Percentiles rank a stretch among this genome's conserved stretches.
Evolutionary conservation across 108 stramenopile species (phyloP).

Genomic region (Fragilariopsis cylindrus): DNA sequence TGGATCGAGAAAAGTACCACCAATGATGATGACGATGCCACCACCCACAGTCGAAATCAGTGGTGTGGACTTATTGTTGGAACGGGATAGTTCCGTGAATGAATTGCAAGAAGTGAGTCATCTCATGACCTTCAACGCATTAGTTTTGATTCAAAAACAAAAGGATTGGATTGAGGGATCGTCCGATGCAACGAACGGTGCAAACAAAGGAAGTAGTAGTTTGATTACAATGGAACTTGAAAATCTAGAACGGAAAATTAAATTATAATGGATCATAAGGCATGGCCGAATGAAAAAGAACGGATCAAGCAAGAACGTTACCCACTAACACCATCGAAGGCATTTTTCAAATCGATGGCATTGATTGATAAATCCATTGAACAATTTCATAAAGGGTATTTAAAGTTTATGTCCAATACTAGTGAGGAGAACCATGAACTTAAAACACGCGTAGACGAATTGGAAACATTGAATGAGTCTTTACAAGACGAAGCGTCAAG

Average conservation of each 20-base stretch:
- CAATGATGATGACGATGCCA: not conserved
- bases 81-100: conserved; percentile 6
- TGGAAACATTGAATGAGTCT: not conserved
- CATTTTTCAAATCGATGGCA: conserved; percentile 21
- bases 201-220: conserved; percentile 8
- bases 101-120: conserved; percentile 16
- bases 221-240: conserved; percentile 7
- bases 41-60: conserved; percentile 5
- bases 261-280: conserved; percentile 11
- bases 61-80: conserved; percentile 12
- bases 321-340: conserved; percentile 13
- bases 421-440: conserved; percentile 16
- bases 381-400: conserved; percentile 18
- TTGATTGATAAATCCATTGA: conserved; percentile 18
- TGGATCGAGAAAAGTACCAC: not conserved
- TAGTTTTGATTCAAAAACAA: conserved; percentile 20
- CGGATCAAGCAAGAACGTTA: conserved; percentile 11
- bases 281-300: conserved; percentile 16
- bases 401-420: conserved; percentile 1
- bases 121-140: conserved; percentile 19
- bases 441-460: not conserved
- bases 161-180: conserved; percentile 23
- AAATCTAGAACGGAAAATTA: conserved; percentile 18
- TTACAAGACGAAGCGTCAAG: not conserved
- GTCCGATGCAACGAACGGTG: not conserved